Conservation (phyloP, 2,329 filamentous ascomycete species). For the Pestalotiopsis sp. region DNA sequence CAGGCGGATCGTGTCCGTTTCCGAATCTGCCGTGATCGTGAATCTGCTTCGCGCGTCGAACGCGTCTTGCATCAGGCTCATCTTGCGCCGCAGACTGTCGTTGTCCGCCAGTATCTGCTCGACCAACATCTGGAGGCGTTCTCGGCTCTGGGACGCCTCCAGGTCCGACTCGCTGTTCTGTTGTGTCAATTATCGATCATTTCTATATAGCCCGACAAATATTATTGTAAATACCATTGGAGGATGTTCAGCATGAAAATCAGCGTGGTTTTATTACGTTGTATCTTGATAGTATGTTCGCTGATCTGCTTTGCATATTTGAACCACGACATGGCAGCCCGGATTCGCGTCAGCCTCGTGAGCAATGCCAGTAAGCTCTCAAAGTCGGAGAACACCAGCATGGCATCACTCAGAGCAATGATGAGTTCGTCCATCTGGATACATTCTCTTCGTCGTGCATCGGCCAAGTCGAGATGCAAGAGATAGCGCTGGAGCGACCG, state of each 20-base stretch:
- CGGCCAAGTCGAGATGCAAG: neutral
- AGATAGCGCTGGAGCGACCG: neutral
- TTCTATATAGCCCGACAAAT: too few relatives aligned
- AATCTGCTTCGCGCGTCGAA: neutral
- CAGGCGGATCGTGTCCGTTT: neutral
- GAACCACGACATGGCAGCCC: neutral
- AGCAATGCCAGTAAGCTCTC: neutral
- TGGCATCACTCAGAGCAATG: neutral
- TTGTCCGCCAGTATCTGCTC: neutral
- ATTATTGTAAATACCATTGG: neutral
- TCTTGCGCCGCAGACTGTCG: neutral
- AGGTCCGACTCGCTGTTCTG: neutral
- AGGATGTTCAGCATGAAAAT: neutral
- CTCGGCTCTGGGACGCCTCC: neutral
- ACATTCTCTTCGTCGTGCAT: neutral
- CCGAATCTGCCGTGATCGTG: neutral
- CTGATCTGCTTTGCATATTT: neutral
- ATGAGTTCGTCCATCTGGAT: neutral
- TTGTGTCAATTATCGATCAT: neutral
- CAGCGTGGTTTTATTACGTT: neutral
- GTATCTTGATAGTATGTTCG: neutral
- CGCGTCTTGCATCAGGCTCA: neutral
- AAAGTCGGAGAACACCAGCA: neutral
- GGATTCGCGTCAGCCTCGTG: neutral
- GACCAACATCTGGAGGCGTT: neutral